Percentiles rank a stretch among this genome's conserved stretches.
Conservation (phyloP, 495 filamentous ascomycete species). For the Aspergillus steynii region DNA sequence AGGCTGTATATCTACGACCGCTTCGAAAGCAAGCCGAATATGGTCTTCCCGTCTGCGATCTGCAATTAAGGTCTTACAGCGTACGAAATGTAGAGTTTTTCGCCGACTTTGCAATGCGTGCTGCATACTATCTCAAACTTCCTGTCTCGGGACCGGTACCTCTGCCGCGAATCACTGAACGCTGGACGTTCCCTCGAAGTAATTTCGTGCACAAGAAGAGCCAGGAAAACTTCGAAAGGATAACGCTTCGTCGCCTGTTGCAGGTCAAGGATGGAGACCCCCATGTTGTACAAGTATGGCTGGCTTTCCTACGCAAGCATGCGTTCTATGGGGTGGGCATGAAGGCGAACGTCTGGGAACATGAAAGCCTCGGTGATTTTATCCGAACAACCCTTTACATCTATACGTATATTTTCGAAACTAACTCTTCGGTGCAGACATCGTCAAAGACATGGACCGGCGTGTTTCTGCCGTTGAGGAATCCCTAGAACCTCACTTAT, state of each 20-base stretch:
- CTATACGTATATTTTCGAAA: neutral
- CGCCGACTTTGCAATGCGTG: conserved; percentile 89
- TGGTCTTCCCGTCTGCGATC: conserved; percentile 81
- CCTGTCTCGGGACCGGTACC: conserved; percentile 85
- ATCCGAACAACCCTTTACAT: neutral
- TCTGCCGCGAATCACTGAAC: conserved; percentile 79
- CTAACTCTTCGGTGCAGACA: conserved; percentile 44
- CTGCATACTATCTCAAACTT: conserved; percentile 89
- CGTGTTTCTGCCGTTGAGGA: conserved; percentile 57
- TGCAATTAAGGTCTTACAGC: conserved; percentile 90
- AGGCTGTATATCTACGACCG: conserved; percentile 83
- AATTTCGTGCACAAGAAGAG: conserved; percentile 96
- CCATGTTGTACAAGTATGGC: conserved; percentile 84
- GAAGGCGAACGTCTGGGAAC: conserved; percentile 97
- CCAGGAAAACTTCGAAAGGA: conserved; percentile 95
- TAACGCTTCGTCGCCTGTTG: conserved; percentile 81
- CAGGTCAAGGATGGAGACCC: conserved; percentile 93
- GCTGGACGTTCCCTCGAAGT: conserved; percentile 90
- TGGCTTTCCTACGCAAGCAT: conserved; percentile 87
- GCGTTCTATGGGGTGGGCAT: conserved; percentile 93
- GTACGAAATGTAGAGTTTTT: conserved; percentile 93
- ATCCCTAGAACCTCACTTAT: conserved; percentile 61
- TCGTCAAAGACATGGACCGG: conserved; percentile 65
- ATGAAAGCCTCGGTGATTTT: conserved; percentile 64
- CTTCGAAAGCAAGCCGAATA: conserved; percentile 71